These are phyloP conservation scores for Pythium utonaiense DNA, from an alignment of 352 stramenopile genomes.

Conservation along the genomic window DNA sequence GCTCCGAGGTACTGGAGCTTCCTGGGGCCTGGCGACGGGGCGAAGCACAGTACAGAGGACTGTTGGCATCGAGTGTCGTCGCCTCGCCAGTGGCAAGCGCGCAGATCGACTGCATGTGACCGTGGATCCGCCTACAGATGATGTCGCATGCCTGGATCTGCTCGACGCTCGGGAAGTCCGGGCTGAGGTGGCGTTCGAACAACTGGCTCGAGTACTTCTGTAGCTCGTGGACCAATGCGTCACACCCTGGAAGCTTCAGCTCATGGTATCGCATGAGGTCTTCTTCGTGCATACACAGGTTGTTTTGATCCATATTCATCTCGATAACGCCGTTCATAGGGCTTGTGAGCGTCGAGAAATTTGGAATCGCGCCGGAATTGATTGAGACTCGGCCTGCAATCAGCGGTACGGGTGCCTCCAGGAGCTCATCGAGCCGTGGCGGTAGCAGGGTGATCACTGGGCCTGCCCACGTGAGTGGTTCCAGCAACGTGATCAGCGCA, in stretches of 20 bases:
- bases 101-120: constrained; percentile 63
- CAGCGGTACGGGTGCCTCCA: constrained; percentile 72
- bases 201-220: constrained; percentile 43
- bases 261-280: constrained; percentile 72
- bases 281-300: constrained; percentile 73
- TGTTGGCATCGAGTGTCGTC: constrained; percentile 16
- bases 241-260: constrained; percentile 68
- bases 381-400: constrained; percentile 75
- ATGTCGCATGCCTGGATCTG: constrained; percentile 69
- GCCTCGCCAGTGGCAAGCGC: constrained; percentile 37
- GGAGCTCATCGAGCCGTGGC: constrained; percentile 58
- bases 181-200: constrained; percentile 48
- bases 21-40: constrained; percentile 3
- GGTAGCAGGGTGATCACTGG: constrained; percentile 74
- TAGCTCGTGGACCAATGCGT: constrained; percentile 70
- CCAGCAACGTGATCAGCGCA: constrained; percentile 62
- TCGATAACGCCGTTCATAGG: constrained; percentile 74
- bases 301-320: constrained; percentile 81
- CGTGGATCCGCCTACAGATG: constrained; percentile 58
- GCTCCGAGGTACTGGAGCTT: constrained; percentile 18
- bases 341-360: constrained; percentile 51
- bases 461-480: constrained; percentile 71
- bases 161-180: constrained; percentile 65
- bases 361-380: constrained; percentile 34
- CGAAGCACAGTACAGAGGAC: constrained; percentile 21